Conservation (phyloP, 805 yeast genomes). For the Candida ovalis region DNA sequence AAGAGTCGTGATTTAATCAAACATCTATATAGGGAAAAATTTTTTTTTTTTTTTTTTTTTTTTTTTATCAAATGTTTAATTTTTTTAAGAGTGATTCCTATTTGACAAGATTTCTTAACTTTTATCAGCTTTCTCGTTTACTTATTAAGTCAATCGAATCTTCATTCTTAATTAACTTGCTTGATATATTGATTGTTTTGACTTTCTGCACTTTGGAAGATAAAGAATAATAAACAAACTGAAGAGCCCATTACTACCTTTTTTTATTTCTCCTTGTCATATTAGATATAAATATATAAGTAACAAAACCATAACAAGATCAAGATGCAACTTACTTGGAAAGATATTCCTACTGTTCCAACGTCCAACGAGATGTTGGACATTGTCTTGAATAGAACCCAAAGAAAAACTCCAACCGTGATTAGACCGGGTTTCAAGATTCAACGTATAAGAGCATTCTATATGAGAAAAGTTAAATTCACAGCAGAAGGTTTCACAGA, state of each 20-base stretch:
- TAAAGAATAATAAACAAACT: background rate
- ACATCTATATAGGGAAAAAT: background rate
- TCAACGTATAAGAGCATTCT: conserved; percentile 93
- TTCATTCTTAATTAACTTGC: too few species aligned
- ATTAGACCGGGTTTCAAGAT: conserved; percentile 95
- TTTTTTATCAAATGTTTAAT: background rate
- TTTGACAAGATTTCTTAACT: too few species aligned
- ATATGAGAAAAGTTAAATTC: conserved; percentile 96
- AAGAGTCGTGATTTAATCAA: conserved; percentile 3
- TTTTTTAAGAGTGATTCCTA: too few species aligned
- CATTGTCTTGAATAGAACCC: conserved; percentile 94
- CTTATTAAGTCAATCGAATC: too few species aligned
- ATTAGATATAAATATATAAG: background rate
- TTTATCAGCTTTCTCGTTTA: too few species aligned
- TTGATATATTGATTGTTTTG: too few species aligned
- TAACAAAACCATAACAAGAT: background rate
- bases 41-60: background rate
- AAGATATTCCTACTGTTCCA: conserved; percentile 95
- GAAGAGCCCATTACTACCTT: background rate
- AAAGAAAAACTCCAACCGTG: conserved; percentile 98
- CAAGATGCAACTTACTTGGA: conserved; percentile 94
- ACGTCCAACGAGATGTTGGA: conserved; percentile 90
- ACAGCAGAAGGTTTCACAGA: conserved; percentile 96
- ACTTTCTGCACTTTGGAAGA: too few species aligned
- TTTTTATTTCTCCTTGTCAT: background rate